These are phyloP conservation scores for Sclerotinia subarctica DNA, from an alignment of 2,329 filamentous ascomycete species.

Conservation along the genomic window DNA sequence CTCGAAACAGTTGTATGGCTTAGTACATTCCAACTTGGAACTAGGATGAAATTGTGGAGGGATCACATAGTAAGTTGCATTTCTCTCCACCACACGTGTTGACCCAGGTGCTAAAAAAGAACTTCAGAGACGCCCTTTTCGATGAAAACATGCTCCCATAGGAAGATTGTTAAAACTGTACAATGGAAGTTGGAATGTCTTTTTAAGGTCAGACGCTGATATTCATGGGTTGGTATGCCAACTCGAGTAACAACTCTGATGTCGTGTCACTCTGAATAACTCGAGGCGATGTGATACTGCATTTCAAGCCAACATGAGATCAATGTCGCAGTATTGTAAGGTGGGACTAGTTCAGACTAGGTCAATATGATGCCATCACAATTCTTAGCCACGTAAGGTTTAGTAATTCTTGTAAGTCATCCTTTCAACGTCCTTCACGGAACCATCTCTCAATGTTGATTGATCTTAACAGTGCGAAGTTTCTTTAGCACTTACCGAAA, in stretches of 20 bases:
- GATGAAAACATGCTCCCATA: slow-evolving; percentile 1
- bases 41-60: slow-evolving; percentile 5
- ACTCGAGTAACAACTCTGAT: slow-evolving; percentile 5
- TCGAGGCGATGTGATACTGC: slow-evolving; percentile 14
- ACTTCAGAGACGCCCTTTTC: slow-evolving; percentile 5
- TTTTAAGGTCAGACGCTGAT: slow-evolving; percentile 18
- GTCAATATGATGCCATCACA: background rate
- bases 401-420: background rate
- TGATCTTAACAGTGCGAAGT: background rate
- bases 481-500: background rate
- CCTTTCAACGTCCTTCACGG: background rate
- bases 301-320: slow-evolving; percentile 13
- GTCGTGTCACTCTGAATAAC: slow-evolving; percentile 14
- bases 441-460: background rate
- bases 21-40: slow-evolving; percentile 16
- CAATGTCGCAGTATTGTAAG: slow-evolving; percentile 10
- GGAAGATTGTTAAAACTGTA: background rate
- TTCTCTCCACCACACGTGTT: slow-evolving; percentile 6
- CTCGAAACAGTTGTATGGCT: background rate
- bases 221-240: slow-evolving; percentile 6
- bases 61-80: slow-evolving; percentile 11
- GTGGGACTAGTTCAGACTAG: background rate
- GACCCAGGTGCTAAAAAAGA: slow-evolving; percentile 10
- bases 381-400: background rate
- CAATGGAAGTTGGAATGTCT: background rate